These are phyloP conservation scores for Rhynchospora tenuis DNA, from an alignment of 176 grass and related monocot genomes.

Conservation along the genomic window DNA sequence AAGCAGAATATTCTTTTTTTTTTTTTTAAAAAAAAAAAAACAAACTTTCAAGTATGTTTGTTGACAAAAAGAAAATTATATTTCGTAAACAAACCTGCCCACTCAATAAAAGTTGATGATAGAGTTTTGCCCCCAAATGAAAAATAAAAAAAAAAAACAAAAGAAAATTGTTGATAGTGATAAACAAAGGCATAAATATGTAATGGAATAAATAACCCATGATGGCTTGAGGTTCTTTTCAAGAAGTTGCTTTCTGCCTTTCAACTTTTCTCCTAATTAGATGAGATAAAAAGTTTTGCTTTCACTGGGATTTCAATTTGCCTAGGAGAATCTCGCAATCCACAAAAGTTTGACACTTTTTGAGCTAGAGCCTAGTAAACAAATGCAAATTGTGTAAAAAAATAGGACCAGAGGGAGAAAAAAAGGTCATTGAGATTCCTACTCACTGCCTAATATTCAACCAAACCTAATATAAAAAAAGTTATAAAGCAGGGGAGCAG, in stretches of 20 bases:
- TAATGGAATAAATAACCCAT: not conserved
- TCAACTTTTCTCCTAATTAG: not conserved
- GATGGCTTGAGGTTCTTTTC: not conserved
- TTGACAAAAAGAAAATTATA: too few species aligned
- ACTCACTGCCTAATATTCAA: conserved; percentile 8
- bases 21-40: too few species aligned
- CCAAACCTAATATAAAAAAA: not conserved
- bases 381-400: not conserved
- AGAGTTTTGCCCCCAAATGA: too few species aligned
- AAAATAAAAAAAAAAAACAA: not conserved
- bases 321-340: not conserved
- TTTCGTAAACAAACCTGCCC: too few species aligned
- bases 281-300: not conserved
- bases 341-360: not conserved
- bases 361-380: not conserved
- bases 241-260: conserved; percentile 3
- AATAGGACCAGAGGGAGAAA: not conserved
- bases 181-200: not conserved
- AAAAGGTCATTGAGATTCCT: not conserved
- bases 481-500: not conserved
- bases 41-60: too few species aligned
- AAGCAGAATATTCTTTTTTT: too few species aligned
- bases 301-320: not conserved
- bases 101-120: too few species aligned
- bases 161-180: not conserved